phyloP scores from a whole-genome alignment of 1,284 basidiomycete genomes.

The Leccinum griseonigrum region DNA sequence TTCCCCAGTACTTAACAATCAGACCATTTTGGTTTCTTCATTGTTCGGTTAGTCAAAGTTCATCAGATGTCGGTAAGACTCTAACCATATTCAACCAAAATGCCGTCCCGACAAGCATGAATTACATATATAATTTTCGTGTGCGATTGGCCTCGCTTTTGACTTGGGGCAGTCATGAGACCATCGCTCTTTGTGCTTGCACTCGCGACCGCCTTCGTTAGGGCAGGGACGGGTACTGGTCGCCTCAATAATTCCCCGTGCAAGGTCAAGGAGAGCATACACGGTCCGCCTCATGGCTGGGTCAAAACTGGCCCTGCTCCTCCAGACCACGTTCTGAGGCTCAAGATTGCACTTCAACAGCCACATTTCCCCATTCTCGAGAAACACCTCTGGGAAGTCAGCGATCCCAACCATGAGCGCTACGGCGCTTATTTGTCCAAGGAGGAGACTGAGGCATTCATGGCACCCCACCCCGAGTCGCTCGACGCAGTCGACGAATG shows the following conservation, averaged over 20 bases:
- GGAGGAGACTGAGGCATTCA: constrained; percentile 57
- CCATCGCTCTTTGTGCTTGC: constrained; percentile 5
- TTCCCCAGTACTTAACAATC: not conserved
- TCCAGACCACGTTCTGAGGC: constrained; percentile 14
- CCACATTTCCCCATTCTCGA: constrained; percentile 61
- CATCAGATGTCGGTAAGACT: not conserved
- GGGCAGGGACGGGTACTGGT: constrained; percentile 1
- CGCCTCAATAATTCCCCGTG: not conserved
- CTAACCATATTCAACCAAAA: not conserved
- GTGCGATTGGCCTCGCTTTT: not conserved
- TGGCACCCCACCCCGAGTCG: constrained; percentile 56
- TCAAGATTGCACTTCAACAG: constrained; percentile 50
- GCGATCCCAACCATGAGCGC: constrained; percentile 56
- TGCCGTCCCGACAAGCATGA: not conserved
- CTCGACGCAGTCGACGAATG: constrained; percentile 57
- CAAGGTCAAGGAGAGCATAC: constrained; percentile 25
- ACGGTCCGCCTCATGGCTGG: constrained; percentile 20
- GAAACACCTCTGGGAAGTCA: constrained; percentile 62
- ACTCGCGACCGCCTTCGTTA: constrained; percentile 4
- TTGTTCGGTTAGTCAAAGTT: not conserved
- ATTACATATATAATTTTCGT: not conserved
- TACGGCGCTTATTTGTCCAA: constrained; percentile 71
- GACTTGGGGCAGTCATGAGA: not conserved
- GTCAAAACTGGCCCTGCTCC: constrained; percentile 9
- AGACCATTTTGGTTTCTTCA: not conserved